phyloP scores from a whole-genome alignment of 1,139 yeast genomes.

The Suhomyces wounanorum region DNA sequence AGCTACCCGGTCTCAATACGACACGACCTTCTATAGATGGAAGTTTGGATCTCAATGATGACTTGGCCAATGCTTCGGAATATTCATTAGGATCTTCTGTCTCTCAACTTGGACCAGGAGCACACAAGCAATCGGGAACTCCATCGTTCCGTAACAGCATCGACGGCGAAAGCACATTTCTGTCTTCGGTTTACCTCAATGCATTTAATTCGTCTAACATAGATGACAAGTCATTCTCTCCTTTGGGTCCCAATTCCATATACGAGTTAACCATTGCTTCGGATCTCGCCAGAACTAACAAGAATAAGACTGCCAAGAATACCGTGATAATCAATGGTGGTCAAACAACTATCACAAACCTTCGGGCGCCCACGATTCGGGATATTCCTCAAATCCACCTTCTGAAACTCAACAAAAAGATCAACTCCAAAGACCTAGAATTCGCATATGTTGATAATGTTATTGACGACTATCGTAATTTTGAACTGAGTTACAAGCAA shows the following conservation, averaged over 20 bases:
- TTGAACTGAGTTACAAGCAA: slow-evolving; percentile 49
- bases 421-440: slow-evolving; percentile 50
- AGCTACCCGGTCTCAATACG: slow-evolving; percentile 6
- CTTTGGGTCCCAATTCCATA: slow-evolving; percentile 78
- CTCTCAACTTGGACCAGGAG: slow-evolving; percentile 17
- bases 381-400: slow-evolving; percentile 87
- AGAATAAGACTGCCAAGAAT: slow-evolving; percentile 33
- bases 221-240: slow-evolving; percentile 43
- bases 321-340: slow-evolving; percentile 48
- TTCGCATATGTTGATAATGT: slow-evolving; percentile 42
- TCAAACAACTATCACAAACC: slow-evolving; percentile 39
- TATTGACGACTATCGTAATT: slow-evolving; percentile 56
- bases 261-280: slow-evolving; percentile 69
- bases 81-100: slow-evolving; percentile 22
- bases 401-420: slow-evolving; percentile 55
- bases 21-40: slow-evolving; percentile 32
- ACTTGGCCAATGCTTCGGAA: slow-evolving; percentile 35
- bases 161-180: slow-evolving; percentile 40
- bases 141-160: slow-evolving; percentile 37
- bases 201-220: slow-evolving; percentile 24
- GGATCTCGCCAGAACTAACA: slow-evolving; percentile 45
- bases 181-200: slow-evolving; percentile 35
- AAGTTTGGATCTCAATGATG: slow-evolving; percentile 41
- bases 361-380: slow-evolving; percentile 68
- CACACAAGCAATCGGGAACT: slow-evolving; percentile 24